Base-by-base conservation (phyloP, 2,329 filamentous ascomycete genomes). In the Sporothrix pallida region DNA sequence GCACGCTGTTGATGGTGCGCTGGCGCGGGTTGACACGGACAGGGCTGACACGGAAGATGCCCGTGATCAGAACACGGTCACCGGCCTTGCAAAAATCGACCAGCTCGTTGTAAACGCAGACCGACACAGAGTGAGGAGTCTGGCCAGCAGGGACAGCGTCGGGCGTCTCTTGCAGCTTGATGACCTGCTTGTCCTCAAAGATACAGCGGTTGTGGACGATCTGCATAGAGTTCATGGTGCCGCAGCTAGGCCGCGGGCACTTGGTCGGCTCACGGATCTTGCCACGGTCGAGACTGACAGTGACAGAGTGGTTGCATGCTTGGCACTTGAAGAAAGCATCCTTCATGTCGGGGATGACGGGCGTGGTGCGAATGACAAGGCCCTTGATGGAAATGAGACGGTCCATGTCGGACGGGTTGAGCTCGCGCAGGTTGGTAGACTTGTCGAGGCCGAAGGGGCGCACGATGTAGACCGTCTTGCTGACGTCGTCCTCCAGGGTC, bases 301-400 rank as follows among this genome's bases (percentile, higher is more conserved):
- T 93, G 75, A 97, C 90, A 3, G 93, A 95, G 82, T 98, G 94
- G 79, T 94, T 94, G 83, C 96, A 99, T 37, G 95, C 90, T 74
- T 94, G 93, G 84, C 96, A 99, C 76, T 93, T 92, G 89, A 99
- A 99, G 84, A 97, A 98, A 0, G 96, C 96, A 80, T 97, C 93
- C 83, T 97, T 98, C 97, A 99, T 99, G 79, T 99, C 96, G 0
- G 96, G 96, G 76, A 99, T 98, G 77, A 99, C 93, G 0, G 96
- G 94, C 0, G 96, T 98, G 2, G 96, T 93, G 75, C 96, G 91
- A 79, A 99, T 99, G 75, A 99, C 96, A 17, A 99, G 87, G 63
- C 96, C 96, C 83, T 98, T 99, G 83, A 99, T 91, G 77, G 92
- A 93, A 77, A 99, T 92, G 77, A 99, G 88, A 80, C 97, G 97